A percentile compares a stretch with the other conserved stretches of the same genome.
phyloP scores from a whole-genome alignment of 257 asterid genomes.

The Solanum pinnatisectum region DNA sequence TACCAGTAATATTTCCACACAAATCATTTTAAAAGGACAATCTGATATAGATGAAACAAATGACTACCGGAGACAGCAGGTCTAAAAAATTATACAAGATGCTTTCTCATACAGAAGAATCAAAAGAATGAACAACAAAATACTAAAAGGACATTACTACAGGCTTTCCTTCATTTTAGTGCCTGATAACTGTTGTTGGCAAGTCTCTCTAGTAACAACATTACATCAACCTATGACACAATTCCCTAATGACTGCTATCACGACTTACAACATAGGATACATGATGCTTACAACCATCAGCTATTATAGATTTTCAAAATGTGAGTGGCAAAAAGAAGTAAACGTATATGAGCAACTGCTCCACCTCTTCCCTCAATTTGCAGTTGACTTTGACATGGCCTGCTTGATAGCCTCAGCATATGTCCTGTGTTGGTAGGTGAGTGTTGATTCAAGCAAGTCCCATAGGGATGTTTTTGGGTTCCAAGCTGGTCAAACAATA shows the following conservation, averaged over 20 bases:
- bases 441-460: constrained; percentile 71
- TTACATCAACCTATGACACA: constrained; percentile 8
- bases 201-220: background rate
- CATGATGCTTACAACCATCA: constrained; percentile 6
- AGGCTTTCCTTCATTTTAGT: constrained; percentile 6
- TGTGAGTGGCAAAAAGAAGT: background rate
- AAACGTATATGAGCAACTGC: background rate
- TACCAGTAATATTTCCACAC: background rate
- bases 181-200: constrained; percentile 2
- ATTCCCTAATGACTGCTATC: constrained; percentile 6
- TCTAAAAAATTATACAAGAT: background rate
- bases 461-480: constrained; percentile 63
- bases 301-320: constrained; percentile 6
- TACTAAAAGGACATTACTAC: background rate
- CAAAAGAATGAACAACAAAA: background rate
- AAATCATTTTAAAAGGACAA: background rate
- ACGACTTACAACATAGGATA: background rate
- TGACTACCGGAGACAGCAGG: background rate
- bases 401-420: constrained; percentile 64
- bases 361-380: constrained; percentile 16
- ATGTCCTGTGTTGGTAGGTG: constrained; percentile 66
- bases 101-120: background rate
- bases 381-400: constrained; percentile 52
- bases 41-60: background rate
- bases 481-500: constrained; percentile 37